phyloP scores from a whole-genome alignment of 1,284 basidiomycete species.

The Boletus semigastroideus region DNA sequence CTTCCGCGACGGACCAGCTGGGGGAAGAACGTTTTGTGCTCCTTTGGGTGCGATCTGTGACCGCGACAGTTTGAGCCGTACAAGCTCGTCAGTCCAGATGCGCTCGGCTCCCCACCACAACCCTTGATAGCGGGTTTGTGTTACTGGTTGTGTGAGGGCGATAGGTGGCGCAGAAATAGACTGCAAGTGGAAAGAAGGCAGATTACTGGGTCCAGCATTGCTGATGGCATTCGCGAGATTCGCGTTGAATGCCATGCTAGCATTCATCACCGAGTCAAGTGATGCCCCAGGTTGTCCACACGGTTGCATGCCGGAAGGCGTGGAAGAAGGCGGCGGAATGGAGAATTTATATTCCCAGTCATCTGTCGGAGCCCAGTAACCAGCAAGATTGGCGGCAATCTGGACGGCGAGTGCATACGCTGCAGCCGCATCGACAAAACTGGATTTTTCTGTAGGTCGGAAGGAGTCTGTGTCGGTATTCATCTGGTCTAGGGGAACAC shows the following conservation, averaged over 20 bases:
- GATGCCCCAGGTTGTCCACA: constrained; percentile 16
- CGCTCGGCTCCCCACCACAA: constrained; percentile 87
- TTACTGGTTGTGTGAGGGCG: constrained; percentile 34
- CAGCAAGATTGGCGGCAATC: constrained; percentile 57
- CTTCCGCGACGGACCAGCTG: constrained; percentile 54
- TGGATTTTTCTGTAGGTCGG: constrained; percentile 42
- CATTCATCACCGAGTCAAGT: constrained; percentile 36
- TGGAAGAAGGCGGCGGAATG: constrained; percentile 25
- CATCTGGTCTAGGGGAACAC: constrained; percentile 45
- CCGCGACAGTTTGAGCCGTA: constrained; percentile 72
- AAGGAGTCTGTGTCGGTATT: constrained; percentile 49
- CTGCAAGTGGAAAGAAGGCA: background rate
- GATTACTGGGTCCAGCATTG: constrained; percentile 12
- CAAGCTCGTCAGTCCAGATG: constrained; percentile 84
- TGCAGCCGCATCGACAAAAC: constrained; percentile 48
- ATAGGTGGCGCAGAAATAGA: constrained; percentile 18
- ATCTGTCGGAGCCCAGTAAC: constrained; percentile 68
- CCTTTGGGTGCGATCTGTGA: constrained; percentile 64
- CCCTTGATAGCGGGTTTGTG: constrained; percentile 69
- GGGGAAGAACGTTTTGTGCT: constrained; percentile 52
- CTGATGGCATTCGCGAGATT: constrained; percentile 17
- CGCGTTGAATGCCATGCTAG: constrained; percentile 37
- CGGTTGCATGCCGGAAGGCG: constrained; percentile 13
- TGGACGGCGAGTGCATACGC: constrained; percentile 69
- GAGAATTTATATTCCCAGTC: constrained; percentile 63